Percentiles rank a stretch among this genome's conserved stretches.
Evolutionary conservation across 2,329 filamentous ascomycete genomes (phyloP).

Genomic region (Cytospora piceicola): DNA sequence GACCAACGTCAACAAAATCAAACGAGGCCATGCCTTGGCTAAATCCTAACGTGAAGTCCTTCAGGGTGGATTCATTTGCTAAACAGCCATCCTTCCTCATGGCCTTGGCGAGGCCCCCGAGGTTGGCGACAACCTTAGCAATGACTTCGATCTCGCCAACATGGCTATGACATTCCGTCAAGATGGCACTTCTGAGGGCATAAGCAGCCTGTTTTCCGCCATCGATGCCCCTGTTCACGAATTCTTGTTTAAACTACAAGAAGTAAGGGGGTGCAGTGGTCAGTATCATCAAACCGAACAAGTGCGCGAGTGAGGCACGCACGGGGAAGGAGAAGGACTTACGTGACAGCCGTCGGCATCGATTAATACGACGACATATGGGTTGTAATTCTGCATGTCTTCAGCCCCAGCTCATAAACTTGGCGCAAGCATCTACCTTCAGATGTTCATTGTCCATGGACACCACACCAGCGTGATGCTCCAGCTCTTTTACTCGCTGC

Average conservation of each 20-base stretch:
- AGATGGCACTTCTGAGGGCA: slow-evolving; percentile 52
- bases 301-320: not conserved
- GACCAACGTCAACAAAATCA: slow-evolving; percentile 67
- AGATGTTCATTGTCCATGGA: slow-evolving; percentile 47
- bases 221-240: slow-evolving; percentile 57
- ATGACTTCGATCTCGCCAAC: slow-evolving; percentile 60
- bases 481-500: slow-evolving; percentile 47
- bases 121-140: slow-evolving; percentile 60
- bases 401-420: slow-evolving; percentile 28
- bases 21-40: slow-evolving; percentile 62
- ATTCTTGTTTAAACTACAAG: slow-evolving; percentile 59
- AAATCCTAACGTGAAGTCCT: slow-evolving; percentile 63
- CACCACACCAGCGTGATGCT: slow-evolving; percentile 42
- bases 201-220: slow-evolving; percentile 59
- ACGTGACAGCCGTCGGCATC: slow-evolving; percentile 59
- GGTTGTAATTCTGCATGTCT: slow-evolving; percentile 53
- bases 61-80: slow-evolving; percentile 49
- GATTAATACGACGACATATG: slow-evolving; percentile 64
- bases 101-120: slow-evolving; percentile 53
- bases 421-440: slow-evolving; percentile 46
- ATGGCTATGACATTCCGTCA: slow-evolving; percentile 49
- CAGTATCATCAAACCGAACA: not conserved
- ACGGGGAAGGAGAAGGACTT: slow-evolving; percentile 27
- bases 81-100: slow-evolving; percentile 54
- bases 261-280: not conserved